These are phyloP conservation scores for Cytospora paraplurivora DNA, from an alignment of 2,329 filamentous ascomycete genomes.

Conservation along the genomic window DNA sequence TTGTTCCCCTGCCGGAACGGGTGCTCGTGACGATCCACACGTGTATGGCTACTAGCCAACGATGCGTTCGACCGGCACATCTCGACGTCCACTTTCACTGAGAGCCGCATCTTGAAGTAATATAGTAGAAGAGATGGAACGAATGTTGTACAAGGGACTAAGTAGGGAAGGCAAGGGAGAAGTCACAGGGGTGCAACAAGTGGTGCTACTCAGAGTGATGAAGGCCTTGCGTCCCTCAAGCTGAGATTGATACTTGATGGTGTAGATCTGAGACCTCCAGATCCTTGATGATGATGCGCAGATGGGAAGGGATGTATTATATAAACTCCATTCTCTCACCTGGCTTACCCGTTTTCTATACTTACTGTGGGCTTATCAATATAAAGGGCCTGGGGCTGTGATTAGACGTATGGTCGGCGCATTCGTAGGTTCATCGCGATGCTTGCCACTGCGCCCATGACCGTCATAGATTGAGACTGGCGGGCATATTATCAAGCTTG, in stretches of 20 bases:
- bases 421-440: conserved; percentile 1
- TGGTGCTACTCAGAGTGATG: conserved; percentile 1
- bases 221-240: background rate
- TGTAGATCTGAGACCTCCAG: background rate
- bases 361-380: conserved; percentile 5
- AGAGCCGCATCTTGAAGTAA: background rate
- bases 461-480: conserved; percentile 14
- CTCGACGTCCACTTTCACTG: background rate
- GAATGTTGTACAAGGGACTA: background rate
- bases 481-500: conserved; percentile 7
- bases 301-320: conserved; percentile 6
- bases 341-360: conserved; percentile 6
- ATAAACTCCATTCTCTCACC: conserved; percentile 11
- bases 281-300: background rate
- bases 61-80: conserved; percentile 27
- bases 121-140: conserved; percentile 3
- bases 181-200: background rate
- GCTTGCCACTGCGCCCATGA: background rate
- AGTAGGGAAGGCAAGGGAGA: background rate
- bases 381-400: background rate
- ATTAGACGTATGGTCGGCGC: background rate
- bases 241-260: conserved; percentile 1
- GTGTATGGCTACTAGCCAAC: conserved; percentile 27
- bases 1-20: conserved; percentile 2
- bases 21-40: conserved; percentile 5